Evolutionary conservation across 2,329 filamentous ascomycete species (phyloP).

Genomic region (Hypoxylon sp.): DNA sequence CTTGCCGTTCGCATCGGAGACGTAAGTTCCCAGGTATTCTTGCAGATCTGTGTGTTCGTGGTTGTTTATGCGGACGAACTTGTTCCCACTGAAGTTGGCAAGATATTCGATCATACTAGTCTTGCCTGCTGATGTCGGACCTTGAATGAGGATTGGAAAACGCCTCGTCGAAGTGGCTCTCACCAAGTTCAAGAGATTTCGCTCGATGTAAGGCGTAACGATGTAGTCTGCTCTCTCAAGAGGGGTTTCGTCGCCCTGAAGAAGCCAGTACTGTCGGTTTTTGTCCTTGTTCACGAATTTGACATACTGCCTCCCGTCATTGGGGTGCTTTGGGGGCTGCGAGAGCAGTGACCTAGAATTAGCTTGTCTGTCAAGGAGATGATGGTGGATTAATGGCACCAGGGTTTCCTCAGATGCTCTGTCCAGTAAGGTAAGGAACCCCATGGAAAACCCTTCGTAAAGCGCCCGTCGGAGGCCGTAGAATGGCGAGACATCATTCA

Average conservation of each 20-base stretch:
- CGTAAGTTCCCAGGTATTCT: slow-evolving; percentile 94
- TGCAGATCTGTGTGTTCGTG: slow-evolving; percentile 98
- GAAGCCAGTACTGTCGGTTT: slow-evolving; percentile 86
- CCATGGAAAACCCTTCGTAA: slow-evolving; percentile 98
- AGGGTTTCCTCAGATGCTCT: slow-evolving; percentile 81
- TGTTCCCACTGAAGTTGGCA: slow-evolving; percentile 95
- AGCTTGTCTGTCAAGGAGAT: slow-evolving; percentile 75
- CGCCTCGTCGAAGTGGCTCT: slow-evolving; percentile 89
- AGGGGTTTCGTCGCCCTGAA: slow-evolving; percentile 72
- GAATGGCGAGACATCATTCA: slow-evolving; percentile 80
- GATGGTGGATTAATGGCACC: slow-evolving; percentile 78
- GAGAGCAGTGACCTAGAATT: slow-evolving; percentile 77
- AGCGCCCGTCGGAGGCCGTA: slow-evolving; percentile 87
- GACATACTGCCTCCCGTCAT: slow-evolving; percentile 79
- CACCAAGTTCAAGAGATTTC: slow-evolving; percentile 93
- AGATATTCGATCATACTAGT: slow-evolving; percentile 99
- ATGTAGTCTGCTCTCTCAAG: slow-evolving; percentile 90
- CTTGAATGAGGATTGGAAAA: slow-evolving; percentile 94
- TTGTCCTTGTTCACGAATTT: slow-evolving; percentile 72
- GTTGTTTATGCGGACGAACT: slow-evolving; percentile 98
- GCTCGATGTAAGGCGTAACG: slow-evolving; percentile 92
- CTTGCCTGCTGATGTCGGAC: slow-evolving; percentile 95
- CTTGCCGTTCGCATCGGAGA: slow-evolving; percentile 84
- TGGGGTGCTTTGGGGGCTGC: slow-evolving; percentile 78
- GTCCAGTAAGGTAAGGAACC: slow-evolving; percentile 89